Base-by-base conservation (phyloP, 1,284 basidiomycete genomes). In the Trichosporon inkin region DNA sequence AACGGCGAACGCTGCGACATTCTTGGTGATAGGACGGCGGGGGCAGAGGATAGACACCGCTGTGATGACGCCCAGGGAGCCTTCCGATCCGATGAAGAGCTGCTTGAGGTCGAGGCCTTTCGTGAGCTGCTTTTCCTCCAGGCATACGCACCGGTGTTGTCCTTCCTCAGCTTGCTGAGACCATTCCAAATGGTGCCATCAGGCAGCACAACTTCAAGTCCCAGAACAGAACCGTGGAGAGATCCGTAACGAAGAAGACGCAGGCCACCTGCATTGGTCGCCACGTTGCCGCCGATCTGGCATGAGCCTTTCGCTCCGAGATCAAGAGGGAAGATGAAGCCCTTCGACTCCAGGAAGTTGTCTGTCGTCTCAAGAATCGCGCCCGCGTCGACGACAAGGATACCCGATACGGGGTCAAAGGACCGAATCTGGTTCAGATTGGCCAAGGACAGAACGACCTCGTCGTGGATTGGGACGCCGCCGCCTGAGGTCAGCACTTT, bases 241-340 rank as follows among this genome's bases (percentile, higher is more conserved):
- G 91, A 94, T 40, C 96, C 96, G 73, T 99, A 99, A 34, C 96
- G 86, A 51, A 99, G 80, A 49, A 99, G 83, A 2, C 96, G 86
- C 7, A 99, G 83, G 22, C 96, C 96, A 41, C 96, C 96, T 34
- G 96, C 96, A 74, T 99, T 99, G 11, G 96, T 99, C 0, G 96
- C 88, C 34, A 99, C 84, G 74, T 99, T 99, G 37, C 96, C 96
- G 57, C 96, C 96, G 67, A 99, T 96, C 71, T 98, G 95, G 80
- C 96, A 99, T 83, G 91, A 95, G 71, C 96, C 96, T 82, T 99
- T 99, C 17, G 96, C 96, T 55, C 95, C 96, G 6, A 99, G 82
- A 75, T 99, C 96, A 41, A 99, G 84, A 4, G 96, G 96, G 87
- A 99, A 94, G 77, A 98, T 94, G 78, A 98, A 91, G 63, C 93